Evolutionary conservation across 768 basidiomycete species (phyloP), one percentile per base, ranked within the genome.

Genomic region (Kwoniella sp.): DNA sequence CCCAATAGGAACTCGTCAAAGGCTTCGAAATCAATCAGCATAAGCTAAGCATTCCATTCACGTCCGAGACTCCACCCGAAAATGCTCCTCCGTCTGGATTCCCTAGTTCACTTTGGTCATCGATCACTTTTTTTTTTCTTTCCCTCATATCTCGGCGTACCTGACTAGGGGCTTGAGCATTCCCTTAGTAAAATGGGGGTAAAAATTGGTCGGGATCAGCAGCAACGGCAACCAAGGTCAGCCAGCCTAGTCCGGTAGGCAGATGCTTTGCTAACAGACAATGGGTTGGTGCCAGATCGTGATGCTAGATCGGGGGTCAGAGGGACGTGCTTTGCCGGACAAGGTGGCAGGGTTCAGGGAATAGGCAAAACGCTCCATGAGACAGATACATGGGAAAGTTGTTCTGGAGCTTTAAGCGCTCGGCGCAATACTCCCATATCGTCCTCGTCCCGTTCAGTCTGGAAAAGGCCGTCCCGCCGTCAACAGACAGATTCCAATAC

Each of bases 91-190:
- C 8, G 8, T 44, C 40, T 44, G 40, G 40, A 44, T 44, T 44
- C 17, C 40, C 40, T 44, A 44, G 40, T 44, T 44, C 17, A 10
- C 40, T 6, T 15, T 44, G 17, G 17, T 33, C 10, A 10, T 44
- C 40, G 40, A 44, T 44, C 40, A 19, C 40, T 3, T 44, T 19
- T 33, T 13, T 33, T 13, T 13, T 33, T 13, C 5, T 6, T 44
- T 44, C 10, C 40, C 40, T 44, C 40, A 44, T 44, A 44, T 44
- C 40, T 44, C 40, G 40, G 40, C 40, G 40, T 44, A 44, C 40
- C 40, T 44, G 40, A 44, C 17, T 44, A 9, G 17, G 17, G 40
- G 40, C 40, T 44, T 44, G 17, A 19, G 8, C 8, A 3, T 10
- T 44, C 40, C 10, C 17, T 19, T 44, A 19, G 40, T 19, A 9